Evolutionary conservation across 441 rosid genomes (phyloP), one percentile per base, ranked within the genome.

Genomic region (Euphorbia schlechtendalii): DNA sequence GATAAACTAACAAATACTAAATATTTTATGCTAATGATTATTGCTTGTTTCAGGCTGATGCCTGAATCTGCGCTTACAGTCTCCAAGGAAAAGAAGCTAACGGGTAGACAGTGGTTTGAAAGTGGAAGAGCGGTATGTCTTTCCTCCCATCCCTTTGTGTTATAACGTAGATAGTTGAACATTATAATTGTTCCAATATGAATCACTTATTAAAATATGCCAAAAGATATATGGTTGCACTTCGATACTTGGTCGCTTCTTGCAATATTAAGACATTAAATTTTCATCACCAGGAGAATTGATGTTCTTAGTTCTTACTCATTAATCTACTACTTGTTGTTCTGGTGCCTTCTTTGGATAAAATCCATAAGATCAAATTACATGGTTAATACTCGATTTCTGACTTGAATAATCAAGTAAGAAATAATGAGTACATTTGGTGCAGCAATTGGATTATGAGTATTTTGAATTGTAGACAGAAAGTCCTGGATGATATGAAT

Each of bases 21-120:
- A 48, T 60, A 48, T 3, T 25, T 13, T 34, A 34, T 34, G 40
- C 65, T 32, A 63, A 53, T 30, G 45, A 38, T 54, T 56, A 30
- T 43, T 56, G 15, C 69, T 51, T 56, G 57, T 72, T 77, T 61
- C 76, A 86, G 99, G 85, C 64, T 86, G 75, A 91, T 89, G 97
- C 98, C 97, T 0, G 99, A 91, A 71, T 83, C 96, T 81, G 98
- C 83, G 59, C 95, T 92, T 43, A 59, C 83, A 0, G 74, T 83
- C 66, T 61, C 91, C 1, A 92, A 89, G 78, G 97, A 95, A 78
- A 94, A 86, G 84, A 91, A 77, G 82, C 92, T 91, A 69, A 14
- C 87, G 1, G 98, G 99, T 77, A 86, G 97, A 77, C 96, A 84
- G 77, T 92, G 95, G 96, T 92, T 91, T 73, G 99, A 95, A 74